These are phyloP conservation scores for Penicillium crystallinum DNA, from an alignment of 495 filamentous ascomycete genomes.

Conservation along the genomic window DNA sequence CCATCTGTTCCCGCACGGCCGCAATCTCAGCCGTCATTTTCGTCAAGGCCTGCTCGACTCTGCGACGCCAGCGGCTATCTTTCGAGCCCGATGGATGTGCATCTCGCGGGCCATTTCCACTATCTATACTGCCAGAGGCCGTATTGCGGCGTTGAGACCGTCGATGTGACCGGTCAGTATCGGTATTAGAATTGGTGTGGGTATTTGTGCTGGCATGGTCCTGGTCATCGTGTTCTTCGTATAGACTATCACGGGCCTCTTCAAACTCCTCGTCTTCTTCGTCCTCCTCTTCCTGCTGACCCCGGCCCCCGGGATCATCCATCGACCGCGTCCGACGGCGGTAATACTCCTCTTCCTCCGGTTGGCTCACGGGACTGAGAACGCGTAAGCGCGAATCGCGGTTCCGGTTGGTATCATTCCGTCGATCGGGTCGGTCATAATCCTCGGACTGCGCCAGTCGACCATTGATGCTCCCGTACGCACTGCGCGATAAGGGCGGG, in stretches of 20 bases:
- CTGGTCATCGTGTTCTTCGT: conserved; percentile 22
- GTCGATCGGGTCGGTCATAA: conserved; percentile 21
- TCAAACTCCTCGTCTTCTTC: conserved; percentile 35
- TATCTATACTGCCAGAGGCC: conserved; percentile 4
- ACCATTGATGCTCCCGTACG: conserved; percentile 34
- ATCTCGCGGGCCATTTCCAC: conserved; percentile 7
- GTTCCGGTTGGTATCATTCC: conserved; percentile 2
- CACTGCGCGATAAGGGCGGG: conserved; percentile 31
- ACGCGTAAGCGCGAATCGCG: conserved; percentile 52
- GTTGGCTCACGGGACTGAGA: conserved; percentile 74
- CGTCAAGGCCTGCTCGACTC: conserved; percentile 82
- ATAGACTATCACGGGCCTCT: conserved; percentile 35
- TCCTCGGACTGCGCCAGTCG: conserved; percentile 24
- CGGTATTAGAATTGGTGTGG: conserved; percentile 11
- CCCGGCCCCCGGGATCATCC: conserved; percentile 24
- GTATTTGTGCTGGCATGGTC: conserved; percentile 17
- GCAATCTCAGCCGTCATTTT: conserved; percentile 90
- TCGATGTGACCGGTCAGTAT: conserved; percentile 10
- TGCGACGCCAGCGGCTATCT: conserved; percentile 62
- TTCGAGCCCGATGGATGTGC: conserved; percentile 2
- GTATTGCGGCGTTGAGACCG: conserved; percentile 10
- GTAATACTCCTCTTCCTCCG: conserved; percentile 58
- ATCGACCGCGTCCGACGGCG: conserved; percentile 20
- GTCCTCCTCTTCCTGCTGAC: conserved; percentile 27
- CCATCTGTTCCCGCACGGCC: conserved; percentile 88